Conservation (phyloP, 179 eudicot genomes). For the Amaranthus tricolor region DNA sequence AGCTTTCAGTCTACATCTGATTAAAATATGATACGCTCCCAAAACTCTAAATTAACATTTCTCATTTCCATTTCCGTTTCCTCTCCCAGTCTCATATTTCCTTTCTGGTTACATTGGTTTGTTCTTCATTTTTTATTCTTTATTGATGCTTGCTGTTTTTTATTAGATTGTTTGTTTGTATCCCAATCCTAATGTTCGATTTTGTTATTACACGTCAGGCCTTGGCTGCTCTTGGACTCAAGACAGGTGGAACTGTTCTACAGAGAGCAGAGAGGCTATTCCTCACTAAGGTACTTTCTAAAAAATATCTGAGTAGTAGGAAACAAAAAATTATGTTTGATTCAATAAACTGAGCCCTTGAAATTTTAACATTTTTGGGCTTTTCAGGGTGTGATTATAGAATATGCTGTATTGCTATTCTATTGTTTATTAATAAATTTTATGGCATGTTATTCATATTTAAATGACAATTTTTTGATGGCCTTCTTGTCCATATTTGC, state of each 20-base stretch:
- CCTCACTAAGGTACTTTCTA: constrained; percentile 70
- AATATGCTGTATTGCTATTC: not conserved
- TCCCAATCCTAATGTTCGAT: not conserved
- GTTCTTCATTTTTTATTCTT: not conserved
- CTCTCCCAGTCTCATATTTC: not conserved
- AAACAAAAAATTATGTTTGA: not conserved
- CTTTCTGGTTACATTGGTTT: not conserved
- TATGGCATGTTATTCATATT: not conserved
- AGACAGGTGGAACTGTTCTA: constrained; percentile 87
- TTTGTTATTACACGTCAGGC: constrained; percentile 45
- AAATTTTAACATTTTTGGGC: not conserved
- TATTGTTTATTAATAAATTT: not conserved
- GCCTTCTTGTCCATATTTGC: constrained; percentile 26
- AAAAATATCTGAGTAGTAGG: not conserved
- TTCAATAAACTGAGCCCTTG: not conserved
- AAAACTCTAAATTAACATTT: no score
- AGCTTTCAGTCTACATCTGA: no score
- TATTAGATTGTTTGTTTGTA: constrained; percentile 11
- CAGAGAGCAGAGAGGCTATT: constrained; percentile 99
- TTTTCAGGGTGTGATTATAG: not conserved
- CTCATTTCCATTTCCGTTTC: no score
- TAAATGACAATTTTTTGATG: not conserved
- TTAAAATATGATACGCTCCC: no score
- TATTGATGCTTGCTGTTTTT: not conserved
- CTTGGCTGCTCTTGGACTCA: constrained; percentile 85